phyloP scores from a whole-genome alignment of 305 asterid species.

The Plantago lanceolata region DNA sequence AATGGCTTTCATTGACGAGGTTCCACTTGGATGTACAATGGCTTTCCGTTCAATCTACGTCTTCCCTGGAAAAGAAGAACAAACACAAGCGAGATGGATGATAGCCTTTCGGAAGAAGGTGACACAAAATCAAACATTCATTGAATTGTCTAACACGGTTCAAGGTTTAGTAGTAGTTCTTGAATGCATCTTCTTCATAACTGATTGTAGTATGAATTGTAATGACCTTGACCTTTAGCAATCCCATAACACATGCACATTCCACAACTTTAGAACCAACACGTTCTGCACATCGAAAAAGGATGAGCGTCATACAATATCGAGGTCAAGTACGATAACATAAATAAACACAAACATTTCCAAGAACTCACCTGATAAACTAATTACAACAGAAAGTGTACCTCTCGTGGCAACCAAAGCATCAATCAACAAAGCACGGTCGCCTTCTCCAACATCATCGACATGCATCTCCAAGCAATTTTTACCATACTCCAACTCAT shows the following conservation, averaged over 20 bases:
- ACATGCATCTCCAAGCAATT: slow-evolving; percentile 81
- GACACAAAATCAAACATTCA: neutral
- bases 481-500: slow-evolving; percentile 73
- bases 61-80: slow-evolving; percentile 34
- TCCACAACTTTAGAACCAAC: slow-evolving; percentile 76
- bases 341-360: neutral
- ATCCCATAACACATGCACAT: slow-evolving; percentile 75
- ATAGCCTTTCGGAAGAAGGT: neutral
- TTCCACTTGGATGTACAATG: slow-evolving; percentile 48
- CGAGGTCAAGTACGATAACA: neutral
- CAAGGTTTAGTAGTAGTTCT: no score
- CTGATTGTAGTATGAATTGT: neutral
- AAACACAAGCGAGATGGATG: neutral
- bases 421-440: slow-evolving; percentile 60
- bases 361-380: slow-evolving; percentile 55
- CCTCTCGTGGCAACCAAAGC: slow-evolving; percentile 89
- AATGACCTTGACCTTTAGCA: slow-evolving; percentile 71
- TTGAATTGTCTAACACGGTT: no score
- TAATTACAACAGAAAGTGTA: slow-evolving; percentile 69
- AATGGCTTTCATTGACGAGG: slow-evolving; percentile 35
- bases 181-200: no score
- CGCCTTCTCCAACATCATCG: slow-evolving; percentile 54
- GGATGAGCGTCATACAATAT: neutral
- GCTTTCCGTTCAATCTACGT: slow-evolving; percentile 42
- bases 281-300: slow-evolving; percentile 41